Conservation (phyloP, 176 grass and related monocot genomes). For the Thalia dealbata region DNA sequence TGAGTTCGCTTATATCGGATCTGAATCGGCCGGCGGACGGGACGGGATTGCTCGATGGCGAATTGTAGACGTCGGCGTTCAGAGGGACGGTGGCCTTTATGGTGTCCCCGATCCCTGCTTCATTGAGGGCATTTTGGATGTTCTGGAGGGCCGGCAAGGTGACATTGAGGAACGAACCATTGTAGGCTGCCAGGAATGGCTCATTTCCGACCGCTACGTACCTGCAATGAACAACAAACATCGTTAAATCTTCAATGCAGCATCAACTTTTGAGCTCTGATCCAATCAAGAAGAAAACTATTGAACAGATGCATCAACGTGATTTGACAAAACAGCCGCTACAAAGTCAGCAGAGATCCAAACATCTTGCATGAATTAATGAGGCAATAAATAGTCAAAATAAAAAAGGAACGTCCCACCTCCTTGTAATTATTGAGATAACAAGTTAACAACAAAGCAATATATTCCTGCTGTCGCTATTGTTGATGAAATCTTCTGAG, state of each 20-base stretch:
- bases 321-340: no score
- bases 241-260: not conserved
- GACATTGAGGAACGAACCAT: constrained; percentile 62
- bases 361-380: no score
- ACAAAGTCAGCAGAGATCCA: no score
- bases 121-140: constrained; percentile 61
- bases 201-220: constrained; percentile 90
- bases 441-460: no score
- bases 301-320: no score
- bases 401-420: no score
- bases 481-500: no score
- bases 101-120: constrained; percentile 41
- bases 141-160: constrained; percentile 69
- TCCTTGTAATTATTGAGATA: no score
- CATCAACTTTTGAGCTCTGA: not conserved
- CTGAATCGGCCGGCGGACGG: constrained; percentile 62
- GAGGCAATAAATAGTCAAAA: no score
- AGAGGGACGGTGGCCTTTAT: constrained; percentile 72
- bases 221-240: constrained; percentile 22
- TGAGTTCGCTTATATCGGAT: constrained; percentile 31
- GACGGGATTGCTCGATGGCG: not conserved
- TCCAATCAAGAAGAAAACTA: no score
- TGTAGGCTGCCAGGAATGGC: constrained; percentile 59
- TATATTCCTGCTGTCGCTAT: no score
- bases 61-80: constrained; percentile 72